Evolutionary conservation across 768 basidiomycete species (phyloP).

Genomic region (Mycena galericulata): DNA sequence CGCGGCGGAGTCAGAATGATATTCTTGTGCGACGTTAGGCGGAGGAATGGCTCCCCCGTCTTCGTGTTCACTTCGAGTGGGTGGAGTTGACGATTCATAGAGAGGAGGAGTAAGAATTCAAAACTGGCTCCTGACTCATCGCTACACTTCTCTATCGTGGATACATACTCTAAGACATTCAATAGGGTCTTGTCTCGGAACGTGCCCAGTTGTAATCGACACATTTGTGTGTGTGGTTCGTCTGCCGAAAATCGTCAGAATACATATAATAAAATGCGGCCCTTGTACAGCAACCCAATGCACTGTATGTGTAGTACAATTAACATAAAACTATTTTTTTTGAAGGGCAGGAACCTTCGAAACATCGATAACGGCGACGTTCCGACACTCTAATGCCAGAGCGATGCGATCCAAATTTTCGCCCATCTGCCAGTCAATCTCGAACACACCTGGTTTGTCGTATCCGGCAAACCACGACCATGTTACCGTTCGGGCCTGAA

Average conservation of each 20-base stretch:
- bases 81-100: slow-evolving; percentile 23
- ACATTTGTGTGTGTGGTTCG: too few species aligned
- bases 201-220: too few species aligned
- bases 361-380: slow-evolving; percentile 77
- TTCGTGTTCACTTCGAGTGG: slow-evolving; percentile 50
- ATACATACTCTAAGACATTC: too few species aligned
- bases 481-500: slow-evolving; percentile 58
- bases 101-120: too few species aligned
- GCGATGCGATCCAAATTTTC: slow-evolving; percentile 71
- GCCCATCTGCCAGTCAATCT: slow-evolving; percentile 77
- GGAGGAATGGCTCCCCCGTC: slow-evolving; percentile 61
- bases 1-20: slow-evolving; percentile 74
- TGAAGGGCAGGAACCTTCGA: slow-evolving; percentile 56
- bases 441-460: slow-evolving; percentile 76
- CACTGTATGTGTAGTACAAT: neutral
- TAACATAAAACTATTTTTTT: slow-evolving; percentile 7
- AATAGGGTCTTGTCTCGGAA: too few species aligned
- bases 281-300: neutral
- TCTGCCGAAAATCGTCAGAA: too few species aligned
- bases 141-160: too few species aligned
- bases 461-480: slow-evolving; percentile 75
- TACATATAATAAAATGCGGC: too few species aligned
- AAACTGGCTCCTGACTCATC: too few species aligned
- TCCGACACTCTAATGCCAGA: slow-evolving; percentile 73
- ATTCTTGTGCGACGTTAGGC: slow-evolving; percentile 59